Conservation (phyloP, 1,284 basidiomycete genomes). For the Cronartium quercuum region DNA sequence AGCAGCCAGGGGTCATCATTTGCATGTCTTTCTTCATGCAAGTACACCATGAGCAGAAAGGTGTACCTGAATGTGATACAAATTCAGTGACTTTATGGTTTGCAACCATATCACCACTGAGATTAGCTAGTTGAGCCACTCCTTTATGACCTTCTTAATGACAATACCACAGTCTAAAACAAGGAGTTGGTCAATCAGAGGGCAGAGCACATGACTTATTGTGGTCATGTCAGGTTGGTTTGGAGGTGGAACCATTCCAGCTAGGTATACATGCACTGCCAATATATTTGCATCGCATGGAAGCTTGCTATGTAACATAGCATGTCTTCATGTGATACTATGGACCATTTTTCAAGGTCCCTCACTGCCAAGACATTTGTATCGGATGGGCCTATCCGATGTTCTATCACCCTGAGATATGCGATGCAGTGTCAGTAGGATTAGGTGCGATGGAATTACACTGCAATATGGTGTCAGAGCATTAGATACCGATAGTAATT, state of each 20-base stretch:
- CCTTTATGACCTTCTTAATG: background rate
- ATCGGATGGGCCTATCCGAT: too few species aligned
- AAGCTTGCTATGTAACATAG: too few species aligned
- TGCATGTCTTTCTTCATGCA: background rate
- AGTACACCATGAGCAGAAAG: conserved; percentile 1
- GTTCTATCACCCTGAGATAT: too few species aligned
- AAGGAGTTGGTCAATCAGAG: background rate
- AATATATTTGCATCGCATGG: too few species aligned
- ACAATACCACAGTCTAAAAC: background rate
- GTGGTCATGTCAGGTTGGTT: background rate
- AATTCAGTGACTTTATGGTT: conserved; percentile 1
- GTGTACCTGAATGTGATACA: background rate
- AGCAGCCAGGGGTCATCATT: background rate
- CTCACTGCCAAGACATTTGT: too few species aligned
- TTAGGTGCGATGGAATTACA: too few species aligned
- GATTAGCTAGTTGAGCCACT: background rate
- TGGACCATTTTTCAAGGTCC: too few species aligned
- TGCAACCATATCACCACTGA: conserved; percentile 3
- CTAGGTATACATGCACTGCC: background rate
- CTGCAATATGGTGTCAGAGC: too few species aligned
- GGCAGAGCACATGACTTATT: background rate
- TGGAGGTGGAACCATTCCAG: background rate
- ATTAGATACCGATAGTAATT: too few species aligned
- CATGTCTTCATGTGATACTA: too few species aligned
- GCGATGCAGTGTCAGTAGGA: too few species aligned